These are phyloP conservation scores for Kazachstania taianensis DNA, from an alignment of 805 yeast species.

Conservation along the genomic window DNA sequence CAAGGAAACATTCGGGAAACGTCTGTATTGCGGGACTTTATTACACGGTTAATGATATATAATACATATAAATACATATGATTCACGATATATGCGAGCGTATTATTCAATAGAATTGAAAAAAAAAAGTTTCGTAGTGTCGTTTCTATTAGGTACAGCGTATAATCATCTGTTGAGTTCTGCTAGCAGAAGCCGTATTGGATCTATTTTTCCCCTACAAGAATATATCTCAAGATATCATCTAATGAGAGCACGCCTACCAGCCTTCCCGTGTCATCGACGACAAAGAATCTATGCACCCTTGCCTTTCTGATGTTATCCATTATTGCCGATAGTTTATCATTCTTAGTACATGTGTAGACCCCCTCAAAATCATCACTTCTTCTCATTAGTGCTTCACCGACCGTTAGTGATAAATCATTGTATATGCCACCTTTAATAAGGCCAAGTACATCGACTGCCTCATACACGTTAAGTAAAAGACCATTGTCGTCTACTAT, in stretches of 20 bases:
- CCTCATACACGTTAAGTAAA: conserved; percentile 85
- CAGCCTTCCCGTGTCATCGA: conserved; percentile 69
- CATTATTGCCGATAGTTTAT: conserved; percentile 77
- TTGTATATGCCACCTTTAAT: conserved; percentile 92
- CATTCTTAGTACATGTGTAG: conserved; percentile 84
- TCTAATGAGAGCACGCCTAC: conserved; percentile 82
- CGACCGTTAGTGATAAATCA: conserved; percentile 82
- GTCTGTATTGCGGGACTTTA: too few relatives aligned
- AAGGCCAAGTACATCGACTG: conserved; percentile 84
- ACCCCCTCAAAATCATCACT: conserved; percentile 97
- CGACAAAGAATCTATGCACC: conserved; percentile 84
- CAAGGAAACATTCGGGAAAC: too few relatives aligned
- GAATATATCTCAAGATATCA: conserved; percentile 77
- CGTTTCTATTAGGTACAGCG: too few relatives aligned
- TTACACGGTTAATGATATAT: too few relatives aligned
- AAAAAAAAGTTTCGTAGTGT: too few relatives aligned
- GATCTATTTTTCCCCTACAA: conserved; percentile 45
- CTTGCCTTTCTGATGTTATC: conserved; percentile 88
- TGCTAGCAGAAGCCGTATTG: too few relatives aligned
- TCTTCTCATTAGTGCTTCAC: conserved; percentile 82
- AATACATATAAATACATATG: too few relatives aligned
- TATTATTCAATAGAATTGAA: too few relatives aligned
- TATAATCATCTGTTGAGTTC: too few relatives aligned
- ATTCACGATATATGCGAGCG: too few relatives aligned
- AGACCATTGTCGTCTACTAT: conserved; percentile 64